phyloP scores from a whole-genome alignment of 331 rosid species.

The Pyracantha coccinea region DNA sequence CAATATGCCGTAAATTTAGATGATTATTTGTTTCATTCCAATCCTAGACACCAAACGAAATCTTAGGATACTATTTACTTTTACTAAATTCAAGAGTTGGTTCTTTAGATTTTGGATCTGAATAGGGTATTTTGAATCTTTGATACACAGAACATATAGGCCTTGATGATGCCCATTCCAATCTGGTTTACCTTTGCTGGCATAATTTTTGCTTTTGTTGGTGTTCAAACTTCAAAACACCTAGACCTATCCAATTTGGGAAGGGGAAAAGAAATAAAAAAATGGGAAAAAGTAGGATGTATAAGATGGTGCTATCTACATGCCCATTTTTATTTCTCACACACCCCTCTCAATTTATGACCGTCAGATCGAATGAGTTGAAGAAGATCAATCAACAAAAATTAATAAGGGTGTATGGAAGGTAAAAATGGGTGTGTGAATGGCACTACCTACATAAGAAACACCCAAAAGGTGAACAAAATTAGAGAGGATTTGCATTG shows the following conservation, averaged over 20 bases:
- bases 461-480: background rate
- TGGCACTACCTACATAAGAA: too few species aligned
- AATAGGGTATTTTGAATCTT: too few species aligned
- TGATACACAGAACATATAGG: background rate
- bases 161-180: background rate
- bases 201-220: background rate
- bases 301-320: too few species aligned
- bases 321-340: too few species aligned
- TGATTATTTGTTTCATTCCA: too few species aligned
- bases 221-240: background rate
- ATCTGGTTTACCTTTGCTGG: background rate
- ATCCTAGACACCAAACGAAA: background rate
- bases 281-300: background rate
- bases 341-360: fast-evolving
- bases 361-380: too few species aligned
- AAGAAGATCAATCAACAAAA: too few species aligned
- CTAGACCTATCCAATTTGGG: background rate
- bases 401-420: too few species aligned
- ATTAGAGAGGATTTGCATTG: background rate
- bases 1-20: background rate
- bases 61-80: background rate
- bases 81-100: background rate
- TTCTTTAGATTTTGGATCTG: background rate
- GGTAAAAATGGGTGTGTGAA: too few species aligned
- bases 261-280: background rate